Conservation (phyloP, 192 early-diverging fungal genomes). For the Cetraspora pellucida region DNA sequence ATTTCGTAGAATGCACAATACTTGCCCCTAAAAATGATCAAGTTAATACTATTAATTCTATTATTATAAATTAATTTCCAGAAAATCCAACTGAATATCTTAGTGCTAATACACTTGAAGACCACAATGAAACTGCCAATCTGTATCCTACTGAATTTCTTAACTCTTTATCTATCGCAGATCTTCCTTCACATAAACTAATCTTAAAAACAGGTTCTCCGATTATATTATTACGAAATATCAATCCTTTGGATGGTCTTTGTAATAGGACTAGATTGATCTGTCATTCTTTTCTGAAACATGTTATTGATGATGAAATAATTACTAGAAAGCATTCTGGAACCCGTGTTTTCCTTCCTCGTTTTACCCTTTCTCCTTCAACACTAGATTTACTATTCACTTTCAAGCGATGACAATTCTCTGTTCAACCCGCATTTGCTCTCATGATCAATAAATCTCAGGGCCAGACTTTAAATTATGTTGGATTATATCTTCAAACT, state of each 20-base stretch:
- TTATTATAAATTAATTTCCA: no score
- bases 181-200: conserved; percentile 35
- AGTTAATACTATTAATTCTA: conserved; percentile 35
- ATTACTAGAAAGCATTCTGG: conserved; percentile 28
- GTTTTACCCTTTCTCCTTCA: conserved; percentile 19
- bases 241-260: conserved; percentile 29
- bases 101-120: conserved; percentile 1
- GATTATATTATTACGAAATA: conserved; percentile 39
- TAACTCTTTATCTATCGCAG: conserved; percentile 27
- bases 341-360: conserved; percentile 31
- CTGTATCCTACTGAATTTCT: not conserved
- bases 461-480: conserved; percentile 21
- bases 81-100: no score
- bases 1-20: conserved; percentile 24
- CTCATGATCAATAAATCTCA: no score
- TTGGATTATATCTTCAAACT: not conserved
- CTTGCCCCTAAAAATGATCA: conserved; percentile 34
- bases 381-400: conserved; percentile 23
- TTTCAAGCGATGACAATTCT: conserved; percentile 25
- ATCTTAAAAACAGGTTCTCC: conserved; percentile 30
- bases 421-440: conserved; percentile 31
- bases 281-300: not conserved
- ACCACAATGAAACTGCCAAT: not conserved
- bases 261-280: conserved; percentile 42
- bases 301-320: conserved; percentile 27